Base-by-base conservation (phyloP, 768 basidiomycete genomes). In the Solioccasus polychromus region DNA sequence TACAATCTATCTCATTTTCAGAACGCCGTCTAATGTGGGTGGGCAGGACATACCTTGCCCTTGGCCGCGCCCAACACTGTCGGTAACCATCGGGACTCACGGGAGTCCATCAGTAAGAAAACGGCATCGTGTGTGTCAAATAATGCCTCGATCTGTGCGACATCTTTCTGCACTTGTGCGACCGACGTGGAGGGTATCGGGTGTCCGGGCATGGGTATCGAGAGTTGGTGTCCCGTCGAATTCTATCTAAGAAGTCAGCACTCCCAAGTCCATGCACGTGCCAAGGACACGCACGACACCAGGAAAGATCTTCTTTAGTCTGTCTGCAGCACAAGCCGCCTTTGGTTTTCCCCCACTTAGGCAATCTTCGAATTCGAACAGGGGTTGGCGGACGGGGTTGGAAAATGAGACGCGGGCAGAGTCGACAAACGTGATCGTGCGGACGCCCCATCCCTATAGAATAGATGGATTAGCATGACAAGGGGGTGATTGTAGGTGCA, bases 121-220 rank as follows among this genome's bases (percentile, higher is more conserved):
- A 97, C 75, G 0, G 75, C 94, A 59, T 99, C 96, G 59, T 99
- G 95, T 15, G 75, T 71, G 24, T 88, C 83, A 45, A 98, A 76
- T 14, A 98, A 77, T 20, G 73, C 63, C 57, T 94, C 92, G 8
- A 99, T 76, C 54, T 73, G 71, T 25, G 68, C 68, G 1, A 97
- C 82, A 52, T 92, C 85, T n/a, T 73, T 71, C 59, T 79, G 75
- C 0, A 79, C 73, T 55, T 83, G 77, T 3, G 73, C 75, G 5
- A 83, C 62, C 0, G 74, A 75, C 0, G 70, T 67, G 1, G 74
- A 71, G 4, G 91, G 80, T 45, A 97, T 76, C 0, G 94, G 95
- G 60, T 99, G 96, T 0, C 96, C 96, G 0, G 96, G 96, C 94
- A 99, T 98, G 8, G 95, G 95, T 53, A 98, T 86, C 8, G 84